phyloP scores from a whole-genome alignment of 2,329 filamentous ascomycete species.

The Fonsecaea pedrosoi region DNA sequence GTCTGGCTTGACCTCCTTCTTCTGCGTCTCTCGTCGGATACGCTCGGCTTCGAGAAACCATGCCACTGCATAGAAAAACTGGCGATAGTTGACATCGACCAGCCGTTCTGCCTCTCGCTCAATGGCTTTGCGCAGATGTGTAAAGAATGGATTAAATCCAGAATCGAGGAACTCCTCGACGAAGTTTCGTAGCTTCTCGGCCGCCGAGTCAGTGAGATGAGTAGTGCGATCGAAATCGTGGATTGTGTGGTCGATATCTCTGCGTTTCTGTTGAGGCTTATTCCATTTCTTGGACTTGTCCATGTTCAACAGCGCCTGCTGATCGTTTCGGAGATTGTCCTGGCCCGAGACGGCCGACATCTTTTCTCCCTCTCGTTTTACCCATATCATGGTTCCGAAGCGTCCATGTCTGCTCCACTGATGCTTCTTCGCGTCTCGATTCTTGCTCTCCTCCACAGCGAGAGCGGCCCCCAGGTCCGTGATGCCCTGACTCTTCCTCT shows the following conservation, averaged over 20 bases:
- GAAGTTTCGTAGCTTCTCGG: slow-evolving; percentile 77
- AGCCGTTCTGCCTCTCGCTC: slow-evolving; percentile 87
- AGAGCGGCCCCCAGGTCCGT: slow-evolving; percentile 77
- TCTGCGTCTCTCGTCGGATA: slow-evolving; percentile 68
- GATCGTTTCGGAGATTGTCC: slow-evolving; percentile 75
- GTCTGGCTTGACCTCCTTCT: slow-evolving; percentile 58
- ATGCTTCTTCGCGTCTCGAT: slow-evolving; percentile 75
- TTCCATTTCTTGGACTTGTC: slow-evolving; percentile 90
- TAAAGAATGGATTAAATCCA: slow-evolving; percentile 90
- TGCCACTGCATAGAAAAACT: slow-evolving; percentile 89
- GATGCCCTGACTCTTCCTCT: slow-evolving; percentile 71
- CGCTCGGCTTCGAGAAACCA: slow-evolving; percentile 94
- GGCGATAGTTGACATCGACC: slow-evolving; percentile 74
- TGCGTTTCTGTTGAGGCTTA: slow-evolving; percentile 71
- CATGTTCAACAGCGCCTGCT: slow-evolving; percentile 81
- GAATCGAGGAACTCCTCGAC: slow-evolving; percentile 94
- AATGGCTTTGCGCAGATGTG: slow-evolving; percentile 83
- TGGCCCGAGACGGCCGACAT: slow-evolving; percentile 88
- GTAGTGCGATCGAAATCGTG: slow-evolving; percentile 79
- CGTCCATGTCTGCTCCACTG: slow-evolving; percentile 88
- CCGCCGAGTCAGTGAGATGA: slow-evolving; percentile 74
- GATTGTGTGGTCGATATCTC: slow-evolving; percentile 64
- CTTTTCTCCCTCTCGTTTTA: slow-evolving; percentile 84
- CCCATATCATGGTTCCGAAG: slow-evolving; percentile 97
- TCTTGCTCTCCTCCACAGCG: slow-evolving; percentile 82